Base-by-base conservation (phyloP, 2,329 filamentous ascomycete genomes). In the Pseudocercospora cruenta region DNA sequence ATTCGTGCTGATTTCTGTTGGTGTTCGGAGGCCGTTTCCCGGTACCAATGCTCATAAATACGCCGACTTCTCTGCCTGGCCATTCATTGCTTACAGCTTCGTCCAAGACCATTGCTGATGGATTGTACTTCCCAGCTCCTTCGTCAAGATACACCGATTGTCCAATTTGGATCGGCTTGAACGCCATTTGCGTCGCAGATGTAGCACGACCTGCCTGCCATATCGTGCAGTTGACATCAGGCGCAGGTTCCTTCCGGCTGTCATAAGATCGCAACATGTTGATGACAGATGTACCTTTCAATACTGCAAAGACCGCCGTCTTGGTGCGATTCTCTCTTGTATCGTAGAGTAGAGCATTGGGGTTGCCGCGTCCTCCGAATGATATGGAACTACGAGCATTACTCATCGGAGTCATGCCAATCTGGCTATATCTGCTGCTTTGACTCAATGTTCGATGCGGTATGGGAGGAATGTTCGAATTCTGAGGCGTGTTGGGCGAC, bases 201-300 rank as follows among this genome's bases (percentile, higher is more conserved):
- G 95, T 99, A n/a, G 95, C 95, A 67, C 95, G 88, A 10, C 95
- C 95, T 4, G 95, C 95, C 80, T 99, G 90, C 95, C 95, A 99
- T 64, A 99, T 95, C 54, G 90, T 96, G 80, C 94, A 97, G 75
- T 97, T 91, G 68, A 93, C 94, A 78, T 97, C 94, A 2, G 94
- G 91, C 0, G 93, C 87, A 0, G 94, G 91, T 78, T 98, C 95
- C 78, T 91, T 93, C 73, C 94, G 87, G 16, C 95, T 98, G 78
- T 98, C 94, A 80, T 99, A 99, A 1, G 94, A 98, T 70, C 95
- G 90, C 63, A 99, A 83, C 66, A 98, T 80, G 8, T 71, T 72
- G 2, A 94, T 86, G 1, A 87, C 88, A 3, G 85, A 84, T 0
- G 92, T 94, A 53, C 93, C 93, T 80, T 92, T 93, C 79, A 96